A percentile compares a stretch with the other conserved stretches of the same genome.
These are phyloP conservation scores for Mycogone perniciosa DNA, from an alignment of 2,329 filamentous ascomycete genomes.

Conservation along the genomic window DNA sequence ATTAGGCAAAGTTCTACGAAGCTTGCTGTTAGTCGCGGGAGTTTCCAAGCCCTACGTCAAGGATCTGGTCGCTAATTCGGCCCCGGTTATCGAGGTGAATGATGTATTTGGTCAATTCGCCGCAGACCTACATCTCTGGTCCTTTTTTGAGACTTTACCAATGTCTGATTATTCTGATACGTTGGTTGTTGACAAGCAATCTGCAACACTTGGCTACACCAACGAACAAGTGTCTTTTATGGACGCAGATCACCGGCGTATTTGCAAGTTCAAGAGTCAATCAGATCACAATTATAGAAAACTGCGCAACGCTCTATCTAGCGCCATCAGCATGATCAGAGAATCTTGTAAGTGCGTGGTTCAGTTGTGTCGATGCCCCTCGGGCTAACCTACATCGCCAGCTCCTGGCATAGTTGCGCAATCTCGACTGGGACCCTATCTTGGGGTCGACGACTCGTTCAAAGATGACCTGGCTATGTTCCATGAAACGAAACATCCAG, in stretches of 20 bases:
- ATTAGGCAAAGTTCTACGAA: neutral
- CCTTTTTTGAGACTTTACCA: constrained; percentile 7
- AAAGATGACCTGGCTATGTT: constrained; percentile 4
- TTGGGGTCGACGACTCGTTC: neutral
- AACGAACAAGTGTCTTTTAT: constrained; percentile 7
- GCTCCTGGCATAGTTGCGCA: neutral
- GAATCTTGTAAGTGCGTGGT: neutral
- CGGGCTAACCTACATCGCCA: neutral
- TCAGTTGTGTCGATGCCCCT: neutral
- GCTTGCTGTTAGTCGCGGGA: neutral
- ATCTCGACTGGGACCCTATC: neutral
- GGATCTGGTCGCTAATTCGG: constrained; percentile 3
- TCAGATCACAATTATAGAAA: constrained; percentile 7
- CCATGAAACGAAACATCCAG: constrained; percentile 2
- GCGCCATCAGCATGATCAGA: constrained; percentile 6
- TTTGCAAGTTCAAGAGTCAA: constrained; percentile 2
- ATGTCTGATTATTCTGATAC: neutral
- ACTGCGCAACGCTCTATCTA: constrained; percentile 6
- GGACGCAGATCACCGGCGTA: constrained; percentile 7
- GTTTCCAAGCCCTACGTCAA: constrained; percentile 6
- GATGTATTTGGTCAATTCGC: constrained; percentile 8
- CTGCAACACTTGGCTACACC: constrained; percentile 3
- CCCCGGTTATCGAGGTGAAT: neutral
- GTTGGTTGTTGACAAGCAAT: constrained; percentile 5
- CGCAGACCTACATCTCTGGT: constrained; percentile 4